Evolutionary conservation across 345 rosid genomes (phyloP).

Genomic region (Rhizophora apiculata): DNA sequence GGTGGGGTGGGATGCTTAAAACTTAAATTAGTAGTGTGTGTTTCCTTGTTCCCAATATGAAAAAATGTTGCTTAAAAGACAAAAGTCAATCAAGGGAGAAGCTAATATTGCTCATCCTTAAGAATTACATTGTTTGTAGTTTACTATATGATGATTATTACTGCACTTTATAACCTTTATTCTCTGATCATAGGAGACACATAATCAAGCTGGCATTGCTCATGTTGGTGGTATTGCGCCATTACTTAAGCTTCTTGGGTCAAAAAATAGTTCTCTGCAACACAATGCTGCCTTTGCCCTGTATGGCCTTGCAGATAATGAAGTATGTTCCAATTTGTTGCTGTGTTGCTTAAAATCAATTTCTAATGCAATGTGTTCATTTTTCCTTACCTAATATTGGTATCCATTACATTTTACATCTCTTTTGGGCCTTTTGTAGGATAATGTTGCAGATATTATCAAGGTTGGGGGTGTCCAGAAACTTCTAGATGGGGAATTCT

Average conservation of each 20-base stretch:
- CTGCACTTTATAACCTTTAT: too few species aligned
- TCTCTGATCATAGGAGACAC: conserved; percentile 46
- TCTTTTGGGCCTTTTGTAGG: conserved; percentile 29
- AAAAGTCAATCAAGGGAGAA: too few species aligned
- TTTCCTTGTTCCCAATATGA: too few species aligned
- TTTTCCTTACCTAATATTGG: background rate
- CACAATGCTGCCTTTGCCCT: conserved; percentile 75
- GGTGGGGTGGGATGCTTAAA: too few species aligned
- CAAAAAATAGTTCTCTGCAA: conserved; percentile 54
- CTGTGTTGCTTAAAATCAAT: background rate
- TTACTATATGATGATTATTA: too few species aligned
- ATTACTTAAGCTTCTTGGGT: conserved; percentile 56
- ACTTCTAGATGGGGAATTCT: conserved; percentile 61
- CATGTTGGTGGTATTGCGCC: conserved; percentile 59
- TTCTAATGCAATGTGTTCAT: too few species aligned
- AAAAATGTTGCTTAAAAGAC: too few species aligned
- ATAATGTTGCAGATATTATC: conserved; percentile 59
- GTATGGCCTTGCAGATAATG: conserved; percentile 77
- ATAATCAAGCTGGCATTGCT: conserved; percentile 84
- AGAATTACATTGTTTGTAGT: too few species aligned
- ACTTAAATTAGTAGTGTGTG: too few species aligned
- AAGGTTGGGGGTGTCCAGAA: conserved; percentile 55
- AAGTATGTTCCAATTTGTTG: conserved; percentile 37
- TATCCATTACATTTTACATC: background rate
- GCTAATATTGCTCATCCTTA: too few species aligned